Evolutionary conservation across 1,139 yeast genomes (phyloP).

Genomic region (Hansenula sp.): DNA sequence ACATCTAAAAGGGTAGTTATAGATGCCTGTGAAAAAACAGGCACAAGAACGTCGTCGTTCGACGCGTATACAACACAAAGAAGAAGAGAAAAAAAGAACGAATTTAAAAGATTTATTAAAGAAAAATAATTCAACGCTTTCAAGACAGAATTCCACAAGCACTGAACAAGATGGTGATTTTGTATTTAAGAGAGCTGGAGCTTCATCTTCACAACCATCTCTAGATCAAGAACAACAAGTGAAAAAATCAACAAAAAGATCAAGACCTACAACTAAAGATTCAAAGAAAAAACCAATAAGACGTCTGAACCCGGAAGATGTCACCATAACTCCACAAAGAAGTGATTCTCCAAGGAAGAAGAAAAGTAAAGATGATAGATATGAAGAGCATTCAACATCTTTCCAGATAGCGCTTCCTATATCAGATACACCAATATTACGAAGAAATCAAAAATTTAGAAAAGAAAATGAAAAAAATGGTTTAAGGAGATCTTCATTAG

Average conservation of each 20-base stretch:
- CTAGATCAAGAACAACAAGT: constrained; percentile 2
- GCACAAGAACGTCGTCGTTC: constrained; percentile 4
- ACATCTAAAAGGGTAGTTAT: no score
- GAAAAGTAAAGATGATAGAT: constrained; percentile 3
- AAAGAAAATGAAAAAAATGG: constrained; percentile 17
- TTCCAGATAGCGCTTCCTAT: constrained; percentile 30
- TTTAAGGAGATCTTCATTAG: constrained; percentile 43
- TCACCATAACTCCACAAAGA: constrained; percentile 18
- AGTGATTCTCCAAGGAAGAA: constrained; percentile 3
- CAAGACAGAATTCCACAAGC: constrained; percentile 2
- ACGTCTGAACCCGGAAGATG: constrained; percentile 17
- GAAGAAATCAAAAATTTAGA: constrained; percentile 31
- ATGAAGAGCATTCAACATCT: constrained; percentile 20
- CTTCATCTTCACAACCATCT: constrained; percentile 8
- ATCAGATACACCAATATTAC: constrained; percentile 38
- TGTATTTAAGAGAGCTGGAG: constrained; percentile 14
- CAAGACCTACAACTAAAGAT: not conserved
- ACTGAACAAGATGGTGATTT: constrained; percentile 18
- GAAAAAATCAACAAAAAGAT: not conserved
- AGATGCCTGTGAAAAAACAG: not conserved
- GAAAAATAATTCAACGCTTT: constrained; percentile 4
- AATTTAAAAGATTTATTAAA: constrained; percentile 17
- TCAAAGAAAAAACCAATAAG: constrained; percentile 9
- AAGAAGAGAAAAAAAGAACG: constrained; percentile 14
- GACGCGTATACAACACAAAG: constrained; percentile 1